Conservation (phyloP, 306 rosid species). For the Calophaca sinica region DNA sequence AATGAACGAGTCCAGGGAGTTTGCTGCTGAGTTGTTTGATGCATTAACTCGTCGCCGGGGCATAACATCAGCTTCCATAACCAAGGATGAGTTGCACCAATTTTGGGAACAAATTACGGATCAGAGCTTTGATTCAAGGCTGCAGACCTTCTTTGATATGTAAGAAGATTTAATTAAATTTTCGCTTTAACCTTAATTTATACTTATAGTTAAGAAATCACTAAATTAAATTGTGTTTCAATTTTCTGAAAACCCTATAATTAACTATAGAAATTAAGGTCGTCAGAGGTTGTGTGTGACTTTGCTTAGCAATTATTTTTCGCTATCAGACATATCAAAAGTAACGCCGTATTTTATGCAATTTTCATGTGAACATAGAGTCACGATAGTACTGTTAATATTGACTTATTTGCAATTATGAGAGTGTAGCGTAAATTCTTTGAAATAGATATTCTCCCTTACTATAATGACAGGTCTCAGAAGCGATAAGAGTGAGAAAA, state of each 20-base stretch:
- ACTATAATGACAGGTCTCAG: neutral
- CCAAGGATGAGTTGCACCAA: constrained; percentile 63
- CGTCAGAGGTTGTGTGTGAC: neutral
- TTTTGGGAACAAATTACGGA: constrained; percentile 93
- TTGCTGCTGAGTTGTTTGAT: constrained; percentile 76
- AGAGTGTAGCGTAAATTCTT: no score
- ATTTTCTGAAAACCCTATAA: neutral
- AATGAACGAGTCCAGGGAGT: constrained; percentile 78
- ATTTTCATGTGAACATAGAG: constrained; percentile 45
- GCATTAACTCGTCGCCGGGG: constrained; percentile 87
- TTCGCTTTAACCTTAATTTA: neutral
- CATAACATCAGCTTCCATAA: constrained; percentile 66
- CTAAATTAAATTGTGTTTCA: neutral
- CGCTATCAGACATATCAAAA: neutral
- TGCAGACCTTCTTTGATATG: constrained; percentile 95
- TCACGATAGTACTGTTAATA: neutral
- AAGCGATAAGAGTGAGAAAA: neutral
- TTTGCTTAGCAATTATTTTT: constrained; percentile 10
- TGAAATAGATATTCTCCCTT: neutral
- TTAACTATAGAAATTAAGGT: no score
- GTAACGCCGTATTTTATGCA: constrained; percentile 33
- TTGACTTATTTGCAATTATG: neutral
- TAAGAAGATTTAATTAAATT: constrained; percentile 47
- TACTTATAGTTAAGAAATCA: no score
- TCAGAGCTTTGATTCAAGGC: constrained; percentile 84